A percentile compares a stretch with the other conserved stretches of the same genome.
phyloP scores from a whole-genome alignment of 345 rosid species.

The Raphanus sativus region DNA sequence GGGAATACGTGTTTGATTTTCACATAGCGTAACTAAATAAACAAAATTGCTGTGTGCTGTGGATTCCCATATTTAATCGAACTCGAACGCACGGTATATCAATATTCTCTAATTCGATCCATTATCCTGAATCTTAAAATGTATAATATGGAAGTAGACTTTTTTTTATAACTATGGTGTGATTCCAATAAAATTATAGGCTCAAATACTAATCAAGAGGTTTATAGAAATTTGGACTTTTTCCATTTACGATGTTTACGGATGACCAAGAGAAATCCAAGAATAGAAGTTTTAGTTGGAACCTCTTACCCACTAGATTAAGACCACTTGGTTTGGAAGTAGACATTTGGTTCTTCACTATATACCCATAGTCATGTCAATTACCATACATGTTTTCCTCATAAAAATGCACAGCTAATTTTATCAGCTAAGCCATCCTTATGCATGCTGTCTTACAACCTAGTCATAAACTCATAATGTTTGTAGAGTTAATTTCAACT shows the following conservation, averaged over 20 bases:
- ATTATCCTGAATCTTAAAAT: not conserved
- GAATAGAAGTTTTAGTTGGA: too few species aligned
- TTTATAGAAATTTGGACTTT: too few species aligned
- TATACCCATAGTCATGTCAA: not conserved
- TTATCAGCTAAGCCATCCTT: not conserved
- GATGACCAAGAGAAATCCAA: too few species aligned
- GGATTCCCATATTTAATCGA: conserved; percentile 7
- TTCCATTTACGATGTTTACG: too few species aligned
- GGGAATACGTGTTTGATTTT: not conserved
- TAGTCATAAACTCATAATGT: not conserved
- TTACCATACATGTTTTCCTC: not conserved
- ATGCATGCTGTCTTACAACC: not conserved
- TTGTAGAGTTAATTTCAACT: not conserved
- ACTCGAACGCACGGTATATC: not conserved
- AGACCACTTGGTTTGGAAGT: not conserved
- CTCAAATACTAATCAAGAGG: too few species aligned
- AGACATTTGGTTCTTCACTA: not conserved
- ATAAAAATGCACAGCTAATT: not conserved
- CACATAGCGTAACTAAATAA: not conserved
- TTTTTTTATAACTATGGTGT: not conserved
- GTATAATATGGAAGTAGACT: not conserved
- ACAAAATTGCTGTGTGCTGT: not conserved
- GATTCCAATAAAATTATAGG: too few species aligned
- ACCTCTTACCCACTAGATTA: too few species aligned
- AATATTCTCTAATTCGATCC: conserved; percentile 7